Percentiles rank a stretch among this genome's conserved stretches.
These are phyloP conservation scores for Boletus barrowsii DNA, from an alignment of 768 basidiomycete genomes.

Conservation along the genomic window DNA sequence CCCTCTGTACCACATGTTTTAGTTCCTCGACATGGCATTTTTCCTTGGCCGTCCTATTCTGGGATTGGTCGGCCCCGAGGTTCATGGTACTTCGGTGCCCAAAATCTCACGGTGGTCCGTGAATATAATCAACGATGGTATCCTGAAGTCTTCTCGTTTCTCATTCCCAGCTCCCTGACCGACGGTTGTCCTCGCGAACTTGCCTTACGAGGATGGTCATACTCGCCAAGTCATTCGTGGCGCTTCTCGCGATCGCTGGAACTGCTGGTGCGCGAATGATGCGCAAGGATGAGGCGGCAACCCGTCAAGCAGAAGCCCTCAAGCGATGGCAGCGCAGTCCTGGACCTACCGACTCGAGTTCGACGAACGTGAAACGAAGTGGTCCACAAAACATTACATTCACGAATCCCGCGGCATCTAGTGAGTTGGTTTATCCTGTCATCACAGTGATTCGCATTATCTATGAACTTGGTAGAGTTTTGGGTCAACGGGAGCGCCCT, in stretches of 20 bases:
- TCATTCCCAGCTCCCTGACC: background rate
- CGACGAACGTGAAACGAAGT: conserved; percentile 4
- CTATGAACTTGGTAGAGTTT: conserved; percentile 46
- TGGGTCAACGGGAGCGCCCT: conserved; percentile 65
- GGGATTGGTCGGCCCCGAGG: background rate
- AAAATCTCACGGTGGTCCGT: background rate
- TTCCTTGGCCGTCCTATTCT: background rate
- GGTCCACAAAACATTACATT: conserved; percentile 67
- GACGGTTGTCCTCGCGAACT: background rate
- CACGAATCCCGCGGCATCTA: conserved; percentile 59
- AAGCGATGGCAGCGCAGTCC: conserved; percentile 33
- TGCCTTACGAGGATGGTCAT: conserved; percentile 10
- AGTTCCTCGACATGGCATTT: background rate
- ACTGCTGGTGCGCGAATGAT: conserved; percentile 20
- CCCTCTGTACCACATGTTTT: background rate
- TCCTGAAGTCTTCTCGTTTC: background rate
- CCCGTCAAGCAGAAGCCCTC: conserved; percentile 46
- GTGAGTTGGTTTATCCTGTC: conserved; percentile 30
- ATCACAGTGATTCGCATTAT: background rate
- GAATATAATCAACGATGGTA: background rate
- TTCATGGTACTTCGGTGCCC: background rate
- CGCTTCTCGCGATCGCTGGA: conserved; percentile 8
- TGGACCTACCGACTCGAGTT: background rate
- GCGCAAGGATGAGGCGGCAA: conserved; percentile 42
- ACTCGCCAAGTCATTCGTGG: conserved; percentile 1